Evolutionary conservation across 202 grass and related monocot species (phyloP).

Genomic region (Hordeum pubiflorum): DNA sequence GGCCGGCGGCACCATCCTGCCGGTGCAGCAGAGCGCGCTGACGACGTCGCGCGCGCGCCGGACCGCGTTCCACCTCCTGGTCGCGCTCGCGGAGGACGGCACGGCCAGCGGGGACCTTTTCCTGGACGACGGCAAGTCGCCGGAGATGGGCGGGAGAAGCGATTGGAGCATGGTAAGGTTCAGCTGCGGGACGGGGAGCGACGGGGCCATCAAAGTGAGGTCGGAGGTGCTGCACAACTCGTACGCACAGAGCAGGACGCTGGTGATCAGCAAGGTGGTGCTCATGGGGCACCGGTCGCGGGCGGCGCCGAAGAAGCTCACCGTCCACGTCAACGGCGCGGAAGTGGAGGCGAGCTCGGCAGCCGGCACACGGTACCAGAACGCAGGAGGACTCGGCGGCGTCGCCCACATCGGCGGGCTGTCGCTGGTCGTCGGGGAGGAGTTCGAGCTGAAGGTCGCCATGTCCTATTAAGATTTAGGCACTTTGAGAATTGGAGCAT

Average conservation of each 20-base stretch:
- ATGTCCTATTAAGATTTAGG: background rate
- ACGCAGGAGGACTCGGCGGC: constrained; percentile 16
- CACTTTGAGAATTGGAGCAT: background rate
- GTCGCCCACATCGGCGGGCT: constrained; percentile 37
- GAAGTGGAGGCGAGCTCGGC: constrained; percentile 5
- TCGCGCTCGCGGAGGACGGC: constrained; percentile 36
- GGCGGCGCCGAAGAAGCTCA: background rate
- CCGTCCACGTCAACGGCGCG: constrained; percentile 28
- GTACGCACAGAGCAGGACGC: constrained; percentile 21
- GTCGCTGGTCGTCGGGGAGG: constrained; percentile 37
- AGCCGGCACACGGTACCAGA: background rate
- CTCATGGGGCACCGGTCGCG: constrained; percentile 39
- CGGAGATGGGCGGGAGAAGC: constrained; percentile 44
- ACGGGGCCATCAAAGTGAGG: constrained; percentile 13
- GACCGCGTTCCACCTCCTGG: constrained; percentile 47
- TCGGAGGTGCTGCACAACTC: constrained; percentile 50
- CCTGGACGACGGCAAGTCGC: constrained; percentile 59
- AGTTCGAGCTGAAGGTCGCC: constrained; percentile 48
- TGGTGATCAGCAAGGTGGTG: constrained; percentile 49
- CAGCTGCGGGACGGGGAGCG: background rate
- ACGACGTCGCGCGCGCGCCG: constrained; percentile 34
- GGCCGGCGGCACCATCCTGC: constrained; percentile 45
- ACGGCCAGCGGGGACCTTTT: constrained; percentile 47
- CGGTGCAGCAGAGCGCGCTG: constrained; percentile 41
- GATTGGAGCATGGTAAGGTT: constrained; percentile 51